Conservation (phyloP, 768 basidiomycete species). For the Agaricus subrufescens region DNA sequence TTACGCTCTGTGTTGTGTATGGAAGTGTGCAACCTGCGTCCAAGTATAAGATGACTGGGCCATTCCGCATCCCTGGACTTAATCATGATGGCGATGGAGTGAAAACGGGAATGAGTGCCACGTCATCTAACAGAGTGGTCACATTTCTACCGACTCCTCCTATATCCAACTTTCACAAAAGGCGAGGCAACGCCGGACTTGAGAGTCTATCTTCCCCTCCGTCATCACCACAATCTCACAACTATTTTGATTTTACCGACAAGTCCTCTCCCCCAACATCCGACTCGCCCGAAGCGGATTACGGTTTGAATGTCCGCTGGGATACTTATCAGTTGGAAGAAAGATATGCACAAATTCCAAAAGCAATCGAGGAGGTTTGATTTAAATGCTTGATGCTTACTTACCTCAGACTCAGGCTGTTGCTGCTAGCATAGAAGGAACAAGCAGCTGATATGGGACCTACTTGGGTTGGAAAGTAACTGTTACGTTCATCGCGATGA, state of each 20-base stretch:
- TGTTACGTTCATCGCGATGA: slow-evolving; percentile 2
- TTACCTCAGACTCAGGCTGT: neutral
- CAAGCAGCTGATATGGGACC: slow-evolving; percentile 1
- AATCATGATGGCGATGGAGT: neutral
- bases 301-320: neutral
- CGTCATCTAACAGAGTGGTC: neutral
- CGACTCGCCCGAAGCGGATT: neutral
- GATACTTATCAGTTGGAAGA: neutral
- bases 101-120: slow-evolving; percentile 1
- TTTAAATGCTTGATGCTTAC: no score
- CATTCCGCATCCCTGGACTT: slow-evolving; percentile 6
- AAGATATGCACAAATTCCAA: neutral
- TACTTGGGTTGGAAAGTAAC: neutral
- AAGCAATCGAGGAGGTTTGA: slow-evolving; percentile 3
- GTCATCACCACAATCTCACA: slow-evolving; percentile 2
- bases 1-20: neutral
- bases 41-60: slow-evolving; percentile 1
- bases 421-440: neutral
- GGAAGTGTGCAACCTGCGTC: neutral
- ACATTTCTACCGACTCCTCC: slow-evolving; percentile 5
- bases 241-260: neutral
- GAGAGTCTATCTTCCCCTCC: neutral
- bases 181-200: neutral
- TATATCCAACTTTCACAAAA: neutral
- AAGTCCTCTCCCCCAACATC: slow-evolving; percentile 5